Evolutionary conservation across 352 stramenopile species (phyloP), one percentile per base, ranked within the genome.

Genomic region (Phytophthora idaei): DNA sequence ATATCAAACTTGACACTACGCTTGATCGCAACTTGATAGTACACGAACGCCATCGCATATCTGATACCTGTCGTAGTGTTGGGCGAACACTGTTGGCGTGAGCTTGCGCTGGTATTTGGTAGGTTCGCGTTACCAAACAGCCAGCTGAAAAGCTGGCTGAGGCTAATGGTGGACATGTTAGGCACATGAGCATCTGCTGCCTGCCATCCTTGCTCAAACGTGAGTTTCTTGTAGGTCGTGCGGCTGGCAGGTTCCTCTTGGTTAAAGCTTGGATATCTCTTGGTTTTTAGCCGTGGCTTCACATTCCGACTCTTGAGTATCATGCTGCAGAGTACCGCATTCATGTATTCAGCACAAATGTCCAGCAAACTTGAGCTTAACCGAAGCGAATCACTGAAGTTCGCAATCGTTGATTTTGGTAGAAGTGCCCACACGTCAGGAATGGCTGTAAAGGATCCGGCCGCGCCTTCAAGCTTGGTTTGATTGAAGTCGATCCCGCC

Each of bases 1-100:
- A 28, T 25, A 66, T 42, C 39, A 14, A 28, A 42, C 10, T 39
- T 9, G n/a, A 48, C 17, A 36, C 32, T 39, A 10, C 9, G 55
- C n/a, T 39, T 32, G n/a, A 31, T 37, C 37, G 28, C n/a, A 41
- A 12, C 14, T 45, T 21, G 50, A 46, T 46, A 34, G 50, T n/a
- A 52, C 41, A 52, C 54, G 41, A 52, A 45, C 54, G 54, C 29
- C 41, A 42, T n/a, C 14, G n/a, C 27, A 60, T 60, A 42, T 60
- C 53, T 50, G 37, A 42, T 15, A 42, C 36, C 12, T 42, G 36
- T 42, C 36, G 36, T 42, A 11, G 11, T n/a, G 36, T 42, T n/a
- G 36, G 36, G n/a, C 12, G 4, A n/a, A n/a, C 36, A 31, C 10
- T 27, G 8, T 14, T 31, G 29, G 29, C 29, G 48, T 54, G 48